phyloP scores from a whole-genome alignment of 305 asterid genomes.

The Fraxinus floribunda region DNA sequence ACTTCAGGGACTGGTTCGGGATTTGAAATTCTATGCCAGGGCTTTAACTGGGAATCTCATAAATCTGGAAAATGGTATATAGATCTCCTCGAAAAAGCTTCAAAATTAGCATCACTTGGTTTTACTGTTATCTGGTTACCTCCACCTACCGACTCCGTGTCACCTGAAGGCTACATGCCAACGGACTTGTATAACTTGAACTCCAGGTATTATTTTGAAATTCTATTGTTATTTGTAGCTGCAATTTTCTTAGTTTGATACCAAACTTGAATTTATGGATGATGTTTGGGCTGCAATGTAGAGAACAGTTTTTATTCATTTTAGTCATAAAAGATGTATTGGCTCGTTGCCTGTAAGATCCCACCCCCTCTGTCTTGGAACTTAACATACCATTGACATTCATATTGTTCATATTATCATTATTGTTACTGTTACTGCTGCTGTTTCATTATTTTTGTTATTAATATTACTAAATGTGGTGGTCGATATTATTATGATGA shows the following conservation, averaged over 20 bases:
- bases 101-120: constrained; percentile 72
- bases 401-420: not conserved
- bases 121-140: constrained; percentile 92
- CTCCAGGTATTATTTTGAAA: constrained; percentile 61
- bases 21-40: constrained; percentile 83
- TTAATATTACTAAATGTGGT: not conserved
- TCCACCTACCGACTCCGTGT: constrained; percentile 94
- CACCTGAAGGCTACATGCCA: constrained; percentile 99
- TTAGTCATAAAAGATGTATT: not conserved
- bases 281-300: constrained; percentile 17
- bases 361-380: not conserved
- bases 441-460: not conserved
- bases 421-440: not conserved
- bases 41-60: constrained; percentile 96
- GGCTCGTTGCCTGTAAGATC: not conserved
- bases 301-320: not conserved
- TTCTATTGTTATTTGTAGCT: not conserved
- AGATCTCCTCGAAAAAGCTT: constrained; percentile 71
- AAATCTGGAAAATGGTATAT: constrained; percentile 87
- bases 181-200: constrained; percentile 80
- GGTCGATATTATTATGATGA: constrained; percentile 18
- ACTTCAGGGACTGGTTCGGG: constrained; percentile 91
- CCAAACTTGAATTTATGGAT: constrained; percentile 6
- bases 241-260: not conserved
- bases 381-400: not conserved